phyloP scores from a whole-genome alignment of 2,329 filamentous ascomycete species.

The Aspergillus floridensis region DNA sequence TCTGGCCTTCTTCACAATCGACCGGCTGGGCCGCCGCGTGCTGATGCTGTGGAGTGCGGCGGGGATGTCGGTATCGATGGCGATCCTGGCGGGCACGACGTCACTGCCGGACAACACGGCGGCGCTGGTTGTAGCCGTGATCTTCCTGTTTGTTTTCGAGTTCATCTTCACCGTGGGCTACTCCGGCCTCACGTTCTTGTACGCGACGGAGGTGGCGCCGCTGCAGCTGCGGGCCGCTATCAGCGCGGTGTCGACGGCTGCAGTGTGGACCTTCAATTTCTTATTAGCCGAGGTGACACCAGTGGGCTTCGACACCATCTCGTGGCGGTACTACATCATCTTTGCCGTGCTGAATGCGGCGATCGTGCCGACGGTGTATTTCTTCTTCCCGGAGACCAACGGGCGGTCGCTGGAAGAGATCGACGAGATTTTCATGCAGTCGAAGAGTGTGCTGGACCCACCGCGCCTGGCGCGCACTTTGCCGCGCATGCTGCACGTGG shows the following conservation, averaged over 20 bases:
- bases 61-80: constrained; percentile 31
- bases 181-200: constrained; percentile 59
- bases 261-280: constrained; percentile 41
- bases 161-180: constrained; percentile 61
- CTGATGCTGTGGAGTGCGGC: constrained; percentile 36
- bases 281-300: constrained; percentile 39
- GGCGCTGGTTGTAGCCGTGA: constrained; percentile 52
- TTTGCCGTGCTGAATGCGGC: constrained; percentile 42
- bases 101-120: constrained; percentile 44
- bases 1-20: constrained; percentile 48
- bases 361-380: constrained; percentile 35
- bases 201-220: constrained; percentile 57
- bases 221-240: constrained; percentile 47
- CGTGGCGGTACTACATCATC: constrained; percentile 47
- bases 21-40: constrained; percentile 38
- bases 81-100: constrained; percentile 50
- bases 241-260: constrained; percentile 54
- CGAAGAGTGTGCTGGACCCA: constrained; percentile 30
- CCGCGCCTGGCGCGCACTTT: constrained; percentile 21
- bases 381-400: constrained; percentile 42
- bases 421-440: constrained; percentile 38
- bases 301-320: constrained; percentile 44
- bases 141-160: constrained; percentile 61
- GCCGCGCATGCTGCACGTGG: constrained; percentile 18
- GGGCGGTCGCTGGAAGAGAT: constrained; percentile 41